Evolutionary conservation across 257 asterid species (phyloP), one percentile per base, ranked within the genome.

Genomic region (Scutellaria baicalensis): DNA sequence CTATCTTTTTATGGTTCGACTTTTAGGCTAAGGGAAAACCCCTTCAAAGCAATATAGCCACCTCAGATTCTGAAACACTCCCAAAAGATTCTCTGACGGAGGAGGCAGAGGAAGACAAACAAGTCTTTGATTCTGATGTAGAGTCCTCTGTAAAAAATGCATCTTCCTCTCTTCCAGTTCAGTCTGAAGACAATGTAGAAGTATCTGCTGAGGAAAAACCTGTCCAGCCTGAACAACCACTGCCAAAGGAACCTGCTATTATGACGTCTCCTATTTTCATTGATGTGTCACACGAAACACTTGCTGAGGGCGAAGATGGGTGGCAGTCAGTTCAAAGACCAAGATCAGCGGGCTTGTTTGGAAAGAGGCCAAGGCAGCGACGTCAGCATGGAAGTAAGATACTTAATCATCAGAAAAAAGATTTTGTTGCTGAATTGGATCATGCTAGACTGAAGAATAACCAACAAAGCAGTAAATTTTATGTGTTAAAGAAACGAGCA

Each of bases 321-420:
- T 93, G 99, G 99, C 99, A 91, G 77, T 86, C 99, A 14, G 99
- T 93, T 73, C 96, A 89, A 64, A 85, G 84, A 68, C 95, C 95
- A 58, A 84, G 93, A 79, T 93, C 99, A 47, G 87, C 95, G 48
- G 87, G 96, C 59, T 72, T 75, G 71, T 75, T 81, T 66, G 92
- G 93, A 58, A 85, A 89, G 78, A 82, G 93, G 55, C 45, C 80
- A 50, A 83, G 96, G 88, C 96, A 89, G 77, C 77, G 95, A n/a
- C 86, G 96, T 52, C 89, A 83, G 79, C 79, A 82, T 61, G 74
- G 77, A 40, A 74, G 66, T 75, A 93, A 84, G 81, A 81, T 82
- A 52, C 60, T 83, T 71, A 83, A 81, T 74, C 85, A 87, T 83
- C 95, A 82, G 82, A 91, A 81, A 82, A 91, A 86, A 69, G 95